phyloP scores from a whole-genome alignment of 2,329 filamentous ascomycete species.

The Knoxdaviesia capensis region DNA sequence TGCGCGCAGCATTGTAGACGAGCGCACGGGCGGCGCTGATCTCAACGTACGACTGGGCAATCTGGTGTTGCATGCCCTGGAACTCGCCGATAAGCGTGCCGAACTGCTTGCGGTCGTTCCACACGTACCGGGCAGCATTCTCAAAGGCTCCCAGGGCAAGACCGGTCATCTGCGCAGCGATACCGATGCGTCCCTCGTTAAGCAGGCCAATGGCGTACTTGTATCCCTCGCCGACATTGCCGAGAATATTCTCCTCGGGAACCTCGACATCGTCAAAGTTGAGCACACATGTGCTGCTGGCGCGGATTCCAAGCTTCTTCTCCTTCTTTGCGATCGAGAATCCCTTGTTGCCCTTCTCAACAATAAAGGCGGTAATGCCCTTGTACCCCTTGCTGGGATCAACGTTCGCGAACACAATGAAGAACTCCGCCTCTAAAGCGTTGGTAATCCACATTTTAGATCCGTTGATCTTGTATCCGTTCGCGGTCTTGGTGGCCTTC shows the following conservation, averaged over 20 bases:
- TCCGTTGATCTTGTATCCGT: constrained; percentile 73
- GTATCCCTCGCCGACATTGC: constrained; percentile 80
- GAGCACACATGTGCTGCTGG: constrained; percentile 89
- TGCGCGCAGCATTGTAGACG: constrained; percentile 88
- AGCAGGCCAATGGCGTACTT: constrained; percentile 90
- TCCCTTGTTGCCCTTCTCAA: constrained; percentile 74
- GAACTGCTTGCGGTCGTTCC: constrained; percentile 97
- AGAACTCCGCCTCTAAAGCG: constrained; percentile 79
- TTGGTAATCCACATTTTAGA: constrained; percentile 99
- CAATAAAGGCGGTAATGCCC: constrained; percentile 88
- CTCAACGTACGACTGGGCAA: constrained; percentile 88
- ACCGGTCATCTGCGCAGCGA: constrained; percentile 96
- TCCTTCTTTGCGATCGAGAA: constrained; percentile 98
- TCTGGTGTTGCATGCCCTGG: constrained; percentile 98
- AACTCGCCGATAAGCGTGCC: constrained; percentile 86
- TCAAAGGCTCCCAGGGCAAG: constrained; percentile 87
- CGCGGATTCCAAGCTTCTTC: constrained; percentile 96
- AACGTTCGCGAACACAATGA: constrained; percentile 95
- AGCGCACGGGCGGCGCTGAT: constrained; percentile 79
- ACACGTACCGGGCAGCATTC: constrained; percentile 86
- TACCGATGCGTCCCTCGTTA: constrained; percentile 94
- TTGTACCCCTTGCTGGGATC: constrained; percentile 86
- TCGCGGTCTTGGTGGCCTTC: constrained; percentile 63
- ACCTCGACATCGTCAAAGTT: constrained; percentile 94
- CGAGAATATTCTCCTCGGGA: constrained; percentile 71